Evolutionary conservation across 2,329 filamentous ascomycete species (phyloP), one percentile per base, ranked within the genome.

Genomic region (Penicillium sp.): DNA sequence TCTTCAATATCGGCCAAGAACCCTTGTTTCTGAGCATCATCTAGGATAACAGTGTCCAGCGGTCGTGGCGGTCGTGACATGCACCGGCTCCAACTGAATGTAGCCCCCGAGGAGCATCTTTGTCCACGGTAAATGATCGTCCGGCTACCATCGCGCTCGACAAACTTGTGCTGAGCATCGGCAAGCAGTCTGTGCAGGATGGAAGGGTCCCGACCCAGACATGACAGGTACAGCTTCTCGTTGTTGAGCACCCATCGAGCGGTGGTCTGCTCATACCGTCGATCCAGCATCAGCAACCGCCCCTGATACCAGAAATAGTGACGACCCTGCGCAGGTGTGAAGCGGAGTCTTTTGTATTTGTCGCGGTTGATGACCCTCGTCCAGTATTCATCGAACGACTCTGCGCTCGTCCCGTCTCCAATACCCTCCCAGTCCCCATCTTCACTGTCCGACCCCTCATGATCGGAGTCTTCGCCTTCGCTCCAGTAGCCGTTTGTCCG

Each of bases 251-350:
- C 57, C 58, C 60, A 69, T 1, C 64, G 56, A 20, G 55, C 34
- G 6, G 25, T 62, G 1, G 57, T 58, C 17, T 66, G 62, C 41
- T 69, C 66, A 6, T 74, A 66, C 14, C 71, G 58, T 34, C 68
- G 69, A 35, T 70, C 65, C 5, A 76, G 66, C 41, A 66, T 68
- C 58, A 91, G 77, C 1, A 86, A 74, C 5, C 80, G 80, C 6
- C 83, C 80, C 49, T 81, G 82, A 73, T 87, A 91, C 83, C 85
- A 88, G 74, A 92, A 91, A 68, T 84, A 86, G 71, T 91, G 87
- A 3, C 77, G 83, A 7, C 89, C 89, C 57, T 87, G 85, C 0
- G 85, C 84, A 0, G 89, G 89, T 0, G 88, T 91, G 74, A 89
- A 91, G 8, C 70, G 69, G 8, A 78, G 50, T 0, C 62, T 68